phyloP scores from a whole-genome alignment of 2,329 filamentous ascomycete species.

The Rhynchosporium agropyri region DNA sequence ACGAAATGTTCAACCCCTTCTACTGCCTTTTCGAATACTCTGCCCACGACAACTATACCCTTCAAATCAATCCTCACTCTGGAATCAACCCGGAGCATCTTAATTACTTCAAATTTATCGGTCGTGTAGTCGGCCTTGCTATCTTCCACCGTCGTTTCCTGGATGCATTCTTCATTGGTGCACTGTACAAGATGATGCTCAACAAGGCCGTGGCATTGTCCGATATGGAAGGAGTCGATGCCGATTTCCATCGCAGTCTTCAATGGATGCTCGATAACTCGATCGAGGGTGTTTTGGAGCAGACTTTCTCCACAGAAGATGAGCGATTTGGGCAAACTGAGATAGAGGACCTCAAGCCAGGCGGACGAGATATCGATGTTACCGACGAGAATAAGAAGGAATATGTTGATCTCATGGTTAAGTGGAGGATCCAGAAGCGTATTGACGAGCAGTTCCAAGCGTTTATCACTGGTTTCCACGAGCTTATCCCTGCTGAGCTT shows the following conservation, averaged over 20 bases:
- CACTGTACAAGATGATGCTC: slow-evolving; percentile 99
- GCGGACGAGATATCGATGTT: slow-evolving; percentile 88
- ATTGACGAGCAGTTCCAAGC: slow-evolving; percentile 98
- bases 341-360: slow-evolving; percentile 90
- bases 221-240: slow-evolving; percentile 99
- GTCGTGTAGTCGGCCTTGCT: slow-evolving; percentile 90
- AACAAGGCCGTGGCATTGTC: slow-evolving; percentile 88
- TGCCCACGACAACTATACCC: slow-evolving; percentile 98
- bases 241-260: slow-evolving; percentile 93
- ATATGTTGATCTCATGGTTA: slow-evolving; percentile 97
- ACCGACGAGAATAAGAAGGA: slow-evolving; percentile 99
- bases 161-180: slow-evolving; percentile 98
- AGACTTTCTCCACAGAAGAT: slow-evolving; percentile 96
- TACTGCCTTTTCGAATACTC: slow-evolving; percentile 99
- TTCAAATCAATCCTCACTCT: slow-evolving; percentile 99
- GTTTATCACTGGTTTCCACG: slow-evolving; percentile 96
- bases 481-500: slow-evolving; percentile 92
- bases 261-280: slow-evolving; percentile 99
- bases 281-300: slow-evolving; percentile 90
- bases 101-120: slow-evolving; percentile 99
- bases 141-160: slow-evolving; percentile 98
- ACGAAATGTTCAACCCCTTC: slow-evolving; percentile 99
- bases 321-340: slow-evolving; percentile 94
- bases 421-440: slow-evolving; percentile 99
- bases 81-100: slow-evolving; percentile 99